Evolutionary conservation across 2,329 filamentous ascomycete species (phyloP), one percentile per base, ranked within the genome.

Genomic region (Orbilia blumenaviensis): DNA sequence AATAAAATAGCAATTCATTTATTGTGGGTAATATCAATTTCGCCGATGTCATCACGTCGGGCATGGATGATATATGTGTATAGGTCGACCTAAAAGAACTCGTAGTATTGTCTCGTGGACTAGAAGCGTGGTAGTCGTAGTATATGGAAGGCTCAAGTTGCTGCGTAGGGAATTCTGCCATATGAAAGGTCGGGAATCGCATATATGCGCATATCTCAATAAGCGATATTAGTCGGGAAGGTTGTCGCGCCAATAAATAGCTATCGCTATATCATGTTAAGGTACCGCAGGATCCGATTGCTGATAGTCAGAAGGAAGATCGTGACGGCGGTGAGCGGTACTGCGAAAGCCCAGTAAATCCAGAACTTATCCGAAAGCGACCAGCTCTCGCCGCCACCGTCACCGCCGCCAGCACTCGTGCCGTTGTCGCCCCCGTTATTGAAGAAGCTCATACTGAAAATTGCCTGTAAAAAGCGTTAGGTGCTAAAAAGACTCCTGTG

Each of bases 391-490:
- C 34, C 46, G 6, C 44, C 62, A 12, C 54, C 58, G n/a, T 21
- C 41, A 9, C 10, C 18, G n/a, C 27, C 44, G 2, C 38, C 12
- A 7, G 18, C 21, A 7, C 44, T 44, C 14, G 27, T 36, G 16
- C 66, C 44, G 7, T 56, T 56, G 12, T 44, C 44, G 2, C 66
- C 66, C 3, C 60, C 56, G 46, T 75, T 75, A n/a, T 68, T 75
- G 12, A 75, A 75, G 56, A 75, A 75, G 38, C 71, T 75, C 71
- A 68, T 75, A 12, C 71, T 75, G 23, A 75, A 75, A 16, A 75
- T 64, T 16, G 71, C 63, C 71, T 75, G 41, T n/a, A 32, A 36
- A 10, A 10, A 1, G 25, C 10, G 25, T 36, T 16, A 48, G 34
- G 38, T 21, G 42, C 1, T 34, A 14, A 67, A 36, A 29, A 58